Evolutionary conservation across 163 green algal species (phyloP), one percentile per base, ranked within the genome.

Genomic region (Scenedesmus sp.): DNA sequence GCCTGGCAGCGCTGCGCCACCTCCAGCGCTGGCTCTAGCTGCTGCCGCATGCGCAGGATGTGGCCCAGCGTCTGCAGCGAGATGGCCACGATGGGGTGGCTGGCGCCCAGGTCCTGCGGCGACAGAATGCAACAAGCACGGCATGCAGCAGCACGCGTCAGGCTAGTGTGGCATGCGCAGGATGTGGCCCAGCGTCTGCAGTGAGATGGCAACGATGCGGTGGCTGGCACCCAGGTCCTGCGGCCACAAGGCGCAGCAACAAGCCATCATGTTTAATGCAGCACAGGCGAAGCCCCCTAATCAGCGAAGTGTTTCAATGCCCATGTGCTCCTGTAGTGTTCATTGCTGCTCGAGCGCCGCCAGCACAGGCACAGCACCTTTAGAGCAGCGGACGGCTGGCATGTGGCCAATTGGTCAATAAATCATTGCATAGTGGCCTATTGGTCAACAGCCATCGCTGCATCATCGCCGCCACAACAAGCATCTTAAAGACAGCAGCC

Each of bases 41-140:
- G 90, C 90, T 93, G 90, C 23, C 84, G 67, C 84, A 90, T 70
- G 70, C 90, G 90, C 84, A 93, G 84, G 18, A 90, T 79, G 60
- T 86, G 84, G 20, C 67, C 90, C 20, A 93, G 84, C 23, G 90
- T 90, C 84, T 93, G 90, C 56, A 93, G 90, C 15, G 83, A 90
- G 23, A 93, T 89, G 16, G 90, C 83, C 70, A 93, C 90, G 2
- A 86, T 59, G 2, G 67, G 67, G 74, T 93, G 90, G 16, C 82
- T 54, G 16, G 52, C 20, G 10, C 90, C 90, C 57, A 93, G n/a
- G 18, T 90, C 90, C 90, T 93, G 90, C 60, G 34, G 34, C 34
- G 34, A 81, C 13, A 6, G 10, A 2, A 13, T 9, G 83, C 83
- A 74, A 7, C 82, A 66, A 46, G 13, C 55, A 66, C 3, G 1